Evolutionary conservation across 177 flowering plant species (phyloP).

Genomic region (Tripterygium wilfordii): DNA sequence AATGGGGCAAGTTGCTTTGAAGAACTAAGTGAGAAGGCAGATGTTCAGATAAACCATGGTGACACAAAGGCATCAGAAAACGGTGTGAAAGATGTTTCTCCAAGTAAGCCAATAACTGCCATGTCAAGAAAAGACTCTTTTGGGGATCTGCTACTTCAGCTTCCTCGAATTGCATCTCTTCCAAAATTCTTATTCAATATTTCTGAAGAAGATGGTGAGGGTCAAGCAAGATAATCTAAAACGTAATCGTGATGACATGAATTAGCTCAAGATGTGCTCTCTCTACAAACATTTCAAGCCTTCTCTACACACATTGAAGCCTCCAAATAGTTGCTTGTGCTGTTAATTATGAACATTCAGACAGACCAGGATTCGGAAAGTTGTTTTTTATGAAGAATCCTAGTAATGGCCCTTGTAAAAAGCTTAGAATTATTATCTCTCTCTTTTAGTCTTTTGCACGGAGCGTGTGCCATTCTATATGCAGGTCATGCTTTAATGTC

Average conservation of each 20-base stretch:
- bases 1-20: constrained; percentile 17
- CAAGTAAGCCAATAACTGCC: constrained; percentile 31
- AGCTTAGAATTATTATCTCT: not conserved
- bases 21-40: constrained; percentile 11
- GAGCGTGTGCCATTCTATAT: not conserved
- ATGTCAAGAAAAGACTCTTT: constrained; percentile 81
- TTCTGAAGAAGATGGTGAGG: constrained; percentile 67
- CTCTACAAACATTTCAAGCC: too few species aligned
- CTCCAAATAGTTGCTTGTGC: too few species aligned
- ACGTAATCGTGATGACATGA: not conserved
- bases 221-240: constrained; percentile 33
- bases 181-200: constrained; percentile 77
- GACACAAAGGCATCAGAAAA: constrained; percentile 19
- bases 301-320: too few species aligned
- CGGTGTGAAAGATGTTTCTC: constrained; percentile 23
- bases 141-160: constrained; percentile 71
- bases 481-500: not conserved
- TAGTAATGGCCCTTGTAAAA: constrained; percentile 11
- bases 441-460: not conserved
- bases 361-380: constrained; percentile 40
- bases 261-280: not conserved
- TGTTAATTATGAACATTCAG: constrained; percentile 2
- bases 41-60: constrained; percentile 4
- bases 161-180: constrained; percentile 85
- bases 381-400: constrained; percentile 54